Base-by-base conservation (phyloP, 2,329 filamentous ascomycete species). In the Dactylellina cionopaga region DNA sequence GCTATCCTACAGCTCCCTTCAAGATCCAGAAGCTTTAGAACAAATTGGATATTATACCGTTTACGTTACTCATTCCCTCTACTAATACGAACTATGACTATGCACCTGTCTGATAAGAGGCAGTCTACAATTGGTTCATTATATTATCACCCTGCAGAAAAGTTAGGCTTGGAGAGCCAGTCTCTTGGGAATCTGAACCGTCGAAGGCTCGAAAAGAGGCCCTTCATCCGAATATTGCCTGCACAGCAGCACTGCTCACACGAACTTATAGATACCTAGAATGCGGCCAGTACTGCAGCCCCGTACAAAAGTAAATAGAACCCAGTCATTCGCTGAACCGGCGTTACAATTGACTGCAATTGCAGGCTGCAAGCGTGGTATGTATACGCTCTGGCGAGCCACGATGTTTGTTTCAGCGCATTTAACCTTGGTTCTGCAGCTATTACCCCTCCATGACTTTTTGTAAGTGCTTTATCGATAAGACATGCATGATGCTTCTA, bases 1-100 rank as follows among this genome's bases (percentile, higher is more conserved):
- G 15, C 29, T 22, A 35, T 52, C n/a, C 33, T 17, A 25, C 35
- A 7, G 24, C 9, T 17, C 11, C 37, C 25, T 35, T 22, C 27
- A 13, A 31, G 25, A 44, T 19, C n/a, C 6, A 10, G 9, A 46
- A 47, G 37, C 43, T 43, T 13, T 3, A 1, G 1, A 27, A 25
- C 19, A 55, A 22, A 33, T 33, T 13, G 25, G 41, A 37, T 51
- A n/a, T n/a, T n/a, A 56, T 7, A 3, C 19, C 44, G 33, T 65
- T 72, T 46, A 19, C 49, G 52, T 72, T 72, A 72, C 68, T 72
- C 59, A 72, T 72, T 60, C 29, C 22, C 31, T 51, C 60, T 59
- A 39, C 47, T 72, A 72, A 72, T 72, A 58, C 46, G 52, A 64
- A 72, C 55, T 13, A 55, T 25, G 17, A 41, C 44, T 37, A 52